A percentile compares a stretch with the other conserved stretches of the same genome.
These are phyloP conservation scores for Aureobasidium pullulans DNA, from an alignment of 2,329 filamentous ascomycete genomes.

Conservation along the genomic window DNA sequence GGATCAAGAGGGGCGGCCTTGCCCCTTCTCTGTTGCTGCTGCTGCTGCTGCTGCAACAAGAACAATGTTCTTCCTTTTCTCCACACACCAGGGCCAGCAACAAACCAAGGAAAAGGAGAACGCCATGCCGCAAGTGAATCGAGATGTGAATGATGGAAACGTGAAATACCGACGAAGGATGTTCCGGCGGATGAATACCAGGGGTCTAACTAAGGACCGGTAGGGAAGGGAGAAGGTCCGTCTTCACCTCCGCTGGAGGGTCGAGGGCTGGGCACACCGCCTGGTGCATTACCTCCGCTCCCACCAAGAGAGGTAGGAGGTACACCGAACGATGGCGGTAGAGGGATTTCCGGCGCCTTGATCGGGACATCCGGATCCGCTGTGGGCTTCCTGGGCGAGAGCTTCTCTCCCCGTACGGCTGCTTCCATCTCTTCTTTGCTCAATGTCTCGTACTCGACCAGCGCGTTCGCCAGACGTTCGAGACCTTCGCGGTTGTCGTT, in stretches of 20 bases:
- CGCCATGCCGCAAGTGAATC: neutral
- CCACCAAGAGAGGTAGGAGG: neutral
- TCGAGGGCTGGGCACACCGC: neutral
- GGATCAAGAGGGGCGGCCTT: too few species aligned
- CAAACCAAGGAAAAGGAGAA: neutral
- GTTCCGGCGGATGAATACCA: neutral
- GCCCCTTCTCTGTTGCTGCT: too few species aligned
- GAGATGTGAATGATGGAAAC: neutral
- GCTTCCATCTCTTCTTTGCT: conserved; percentile 83
- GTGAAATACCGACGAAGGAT: neutral
- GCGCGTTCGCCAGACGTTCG: conserved; percentile 76
- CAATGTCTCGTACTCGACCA: conserved; percentile 91
- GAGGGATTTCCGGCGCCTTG: conserved; percentile 53
- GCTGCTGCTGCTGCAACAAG: too few species aligned
- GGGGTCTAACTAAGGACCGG: conserved; percentile 7
- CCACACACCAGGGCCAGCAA: too few species aligned
- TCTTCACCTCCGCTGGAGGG: conserved; percentile 5
- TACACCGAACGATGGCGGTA: conserved; percentile 8
- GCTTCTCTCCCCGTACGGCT: conserved; percentile 77
- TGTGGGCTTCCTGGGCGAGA: conserved; percentile 60
- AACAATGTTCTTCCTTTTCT: too few species aligned
- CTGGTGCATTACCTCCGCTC: neutral
- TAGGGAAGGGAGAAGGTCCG: conserved; percentile 12
- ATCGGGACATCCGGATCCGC: conserved; percentile 52
- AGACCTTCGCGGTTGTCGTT: conserved; percentile 72